Conservation (phyloP, 2,329 filamentous ascomycete genomes). For the Lecanicillium sp. region DNA sequence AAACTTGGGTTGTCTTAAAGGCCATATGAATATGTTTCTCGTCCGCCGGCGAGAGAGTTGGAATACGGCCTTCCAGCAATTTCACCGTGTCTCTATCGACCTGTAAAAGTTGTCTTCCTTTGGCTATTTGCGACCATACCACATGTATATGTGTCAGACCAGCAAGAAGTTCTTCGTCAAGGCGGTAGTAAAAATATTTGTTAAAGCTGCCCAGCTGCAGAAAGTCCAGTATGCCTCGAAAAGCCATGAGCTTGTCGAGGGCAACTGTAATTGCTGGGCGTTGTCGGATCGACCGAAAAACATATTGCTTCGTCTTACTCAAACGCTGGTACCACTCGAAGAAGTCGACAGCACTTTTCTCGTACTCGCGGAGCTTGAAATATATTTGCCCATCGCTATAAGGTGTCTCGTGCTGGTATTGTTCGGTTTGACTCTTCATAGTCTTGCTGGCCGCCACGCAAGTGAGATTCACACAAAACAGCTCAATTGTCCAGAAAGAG, state of each 20-base stretch:
- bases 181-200: too few relatives aligned
- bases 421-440: constrained; percentile 6
- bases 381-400: constrained; percentile 6
- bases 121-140: not conserved
- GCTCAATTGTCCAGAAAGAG: constrained; percentile 4
- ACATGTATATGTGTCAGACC: not conserved
- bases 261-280: constrained; percentile 2
- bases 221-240: too few relatives aligned
- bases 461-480: constrained; percentile 1
- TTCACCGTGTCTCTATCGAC: constrained; percentile 7
- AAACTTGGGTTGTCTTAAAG: not conserved
- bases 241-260: constrained; percentile 7
- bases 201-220: too few relatives aligned
- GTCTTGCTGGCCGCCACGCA: constrained; percentile 1
- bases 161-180: not conserved
- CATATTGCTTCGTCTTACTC: constrained; percentile 4
- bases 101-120: too few relatives aligned
- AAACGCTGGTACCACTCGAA: constrained; percentile 5
- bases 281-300: constrained; percentile 1
- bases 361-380: constrained; percentile 6
- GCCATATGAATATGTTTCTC: not conserved
- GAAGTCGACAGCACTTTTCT: not conserved
- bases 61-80: constrained; percentile 3
- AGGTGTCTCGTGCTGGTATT: constrained; percentile 6
- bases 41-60: not conserved